Evolutionary conservation across 495 filamentous ascomycete genomes (phyloP).

Genomic region (Penicillium atrosanguineum): DNA sequence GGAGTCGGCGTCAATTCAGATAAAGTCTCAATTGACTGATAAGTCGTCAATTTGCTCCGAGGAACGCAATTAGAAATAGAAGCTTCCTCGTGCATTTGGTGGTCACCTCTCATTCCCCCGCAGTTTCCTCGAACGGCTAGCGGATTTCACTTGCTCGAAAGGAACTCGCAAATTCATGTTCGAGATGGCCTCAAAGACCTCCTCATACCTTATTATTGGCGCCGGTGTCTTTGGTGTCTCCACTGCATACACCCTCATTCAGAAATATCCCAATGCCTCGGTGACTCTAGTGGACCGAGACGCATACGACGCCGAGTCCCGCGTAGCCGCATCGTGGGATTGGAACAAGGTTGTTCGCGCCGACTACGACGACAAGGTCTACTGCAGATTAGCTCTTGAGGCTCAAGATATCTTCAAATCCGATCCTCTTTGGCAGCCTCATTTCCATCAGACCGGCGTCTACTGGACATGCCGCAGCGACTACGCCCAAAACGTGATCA

Average conservation of each 20-base stretch:
- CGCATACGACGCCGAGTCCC: conserved; percentile 39
- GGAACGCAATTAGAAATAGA: background rate
- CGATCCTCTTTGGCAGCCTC: conserved; percentile 52
- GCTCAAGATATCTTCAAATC: conserved; percentile 52
- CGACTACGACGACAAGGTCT: conserved; percentile 59
- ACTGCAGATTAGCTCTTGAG: conserved; percentile 56
- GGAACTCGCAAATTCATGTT: background rate
- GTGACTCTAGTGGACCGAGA: conserved; percentile 60
- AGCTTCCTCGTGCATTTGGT: background rate
- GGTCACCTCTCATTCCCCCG: background rate
- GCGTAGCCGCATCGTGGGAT: conserved; percentile 60
- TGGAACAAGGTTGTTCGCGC: conserved; percentile 67
- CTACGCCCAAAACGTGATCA: conserved; percentile 45
- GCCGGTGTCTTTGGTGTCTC: conserved; percentile 65
- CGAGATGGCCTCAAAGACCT: conserved; percentile 21
- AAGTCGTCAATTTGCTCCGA: conserved; percentile 3
- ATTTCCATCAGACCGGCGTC: conserved; percentile 57
- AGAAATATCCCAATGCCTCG: conserved; percentile 44
- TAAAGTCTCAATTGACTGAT: conserved; percentile 1
- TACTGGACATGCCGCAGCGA: conserved; percentile 43
- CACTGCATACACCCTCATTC: conserved; percentile 60
- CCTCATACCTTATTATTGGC: conserved; percentile 59
- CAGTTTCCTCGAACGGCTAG: background rate
- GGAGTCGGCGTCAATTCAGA: background rate
- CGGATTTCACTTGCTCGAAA: background rate